Evolutionary conservation across 1,139 yeast species (phyloP), one percentile per base, ranked within the genome.

Genomic region (Meyerozyma guilliermondii): DNA sequence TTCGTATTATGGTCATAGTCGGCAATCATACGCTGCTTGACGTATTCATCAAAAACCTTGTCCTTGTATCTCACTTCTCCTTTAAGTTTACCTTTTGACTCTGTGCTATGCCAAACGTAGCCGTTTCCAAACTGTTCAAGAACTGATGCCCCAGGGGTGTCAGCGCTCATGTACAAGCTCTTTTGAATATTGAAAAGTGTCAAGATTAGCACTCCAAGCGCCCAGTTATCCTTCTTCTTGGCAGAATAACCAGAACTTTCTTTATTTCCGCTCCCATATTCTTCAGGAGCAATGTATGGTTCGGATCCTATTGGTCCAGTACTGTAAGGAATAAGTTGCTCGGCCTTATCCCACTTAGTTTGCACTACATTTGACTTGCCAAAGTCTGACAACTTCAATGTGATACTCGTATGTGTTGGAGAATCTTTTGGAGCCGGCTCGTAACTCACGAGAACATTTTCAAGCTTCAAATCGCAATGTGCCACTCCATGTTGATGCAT

Each of bases 351-450:
- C 84, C 87, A 83, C 9, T 82, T 81, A 1, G 88, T 82, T 52
- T 79, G 73, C 52, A 83, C 80, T n/a, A 83, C 88, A 44, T 80
- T 83, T 38, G 87, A 76, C 33, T 86, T 81, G n/a, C 92, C 92
- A 59, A 83, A 83, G 60, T 83, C 92, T 39, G 82, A 74, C 27
- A 83, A 68, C 54, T 83, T 82, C 31, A 72, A 51, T 62, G 70
- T 39, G 73, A 86, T 51, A 60, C 68, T 55, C 10, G 54, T 40
- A 23, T 50, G 28, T 68, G 16, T 14, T 39, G 39, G 20, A 13
- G 39, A 16, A 38, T 23, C 20, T 38, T 43, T 29, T 37, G 43
- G 36, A 38, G 42, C 24, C 8, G 36, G 36, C 22, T 48, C 53
- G 42, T 61, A 66, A 14, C 52, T 50, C 7, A 68, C 43, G 30